These are phyloP conservation scores for Diaporthe caulivora DNA, from an alignment of 2,329 filamentous ascomycete species.

Conservation along the genomic window DNA sequence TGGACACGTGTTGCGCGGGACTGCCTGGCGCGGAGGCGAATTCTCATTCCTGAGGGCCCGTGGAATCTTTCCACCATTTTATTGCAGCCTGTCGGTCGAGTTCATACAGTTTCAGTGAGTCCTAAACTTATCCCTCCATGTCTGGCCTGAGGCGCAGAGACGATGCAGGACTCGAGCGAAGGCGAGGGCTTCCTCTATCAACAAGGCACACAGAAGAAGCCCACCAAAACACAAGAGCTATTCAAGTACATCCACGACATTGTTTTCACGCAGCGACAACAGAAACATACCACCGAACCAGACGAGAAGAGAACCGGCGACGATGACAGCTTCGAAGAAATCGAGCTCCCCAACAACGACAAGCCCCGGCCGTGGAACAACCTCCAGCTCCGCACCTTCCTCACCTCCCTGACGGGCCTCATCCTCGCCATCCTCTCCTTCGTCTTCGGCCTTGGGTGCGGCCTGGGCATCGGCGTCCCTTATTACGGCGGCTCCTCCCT, in stretches of 20 bases:
- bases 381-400: slow-evolving; percentile 18
- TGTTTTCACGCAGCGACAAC: background rate
- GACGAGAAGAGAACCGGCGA: background rate
- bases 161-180: slow-evolving; percentile 32
- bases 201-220: slow-evolving; percentile 2
- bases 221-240: background rate
- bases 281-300: background rate
- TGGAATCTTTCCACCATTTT: background rate
- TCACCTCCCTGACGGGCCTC: slow-evolving; percentile 31
- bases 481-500: slow-evolving; percentile 34
- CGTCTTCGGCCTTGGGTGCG: slow-evolving; percentile 36
- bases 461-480: slow-evolving; percentile 36
- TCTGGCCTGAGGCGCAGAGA: background rate
- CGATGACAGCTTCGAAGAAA: slow-evolving; percentile 10
- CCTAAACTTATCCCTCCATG: background rate
- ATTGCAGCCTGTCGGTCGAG: background rate
- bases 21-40: background rate
- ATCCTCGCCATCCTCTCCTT: slow-evolving; percentile 33
- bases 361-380: background rate
- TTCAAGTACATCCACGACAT: background rate
- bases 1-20: slow-evolving; percentile 11
- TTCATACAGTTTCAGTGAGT: background rate
- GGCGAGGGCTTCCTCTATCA: slow-evolving; percentile 31
- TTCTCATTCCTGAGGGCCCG: slow-evolving; percentile 10
- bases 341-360: slow-evolving; percentile 3